Percentiles rank a stretch among this genome's conserved stretches.
phyloP scores from a whole-genome alignment of 768 basidiomycete genomes.

The Hericium coralloides region DNA sequence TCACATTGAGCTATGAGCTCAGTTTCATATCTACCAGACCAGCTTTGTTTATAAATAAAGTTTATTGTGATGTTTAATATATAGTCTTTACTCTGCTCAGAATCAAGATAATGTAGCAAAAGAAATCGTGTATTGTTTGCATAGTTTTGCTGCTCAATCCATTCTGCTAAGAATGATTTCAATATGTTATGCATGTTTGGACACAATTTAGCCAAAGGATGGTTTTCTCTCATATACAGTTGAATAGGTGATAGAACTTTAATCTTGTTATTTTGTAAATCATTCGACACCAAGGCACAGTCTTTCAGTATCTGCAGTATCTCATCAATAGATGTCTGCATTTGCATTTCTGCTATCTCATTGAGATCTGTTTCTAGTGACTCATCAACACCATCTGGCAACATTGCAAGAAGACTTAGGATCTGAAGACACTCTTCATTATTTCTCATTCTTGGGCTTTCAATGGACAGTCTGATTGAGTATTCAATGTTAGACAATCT shows the following conservation, averaged over 20 bases:
- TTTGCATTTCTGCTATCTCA: not conserved
- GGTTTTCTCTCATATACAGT: not conserved
- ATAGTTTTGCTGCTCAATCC: not conserved
- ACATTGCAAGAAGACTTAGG: not conserved
- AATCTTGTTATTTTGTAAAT: not conserved
- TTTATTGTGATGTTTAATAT: not conserved
- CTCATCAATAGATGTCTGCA: not conserved
- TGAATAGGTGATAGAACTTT: not conserved
- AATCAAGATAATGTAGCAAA: not conserved
- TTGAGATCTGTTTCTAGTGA: not conserved
- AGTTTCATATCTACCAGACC: not conserved
- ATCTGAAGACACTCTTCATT: not conserved
- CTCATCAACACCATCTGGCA: not conserved
- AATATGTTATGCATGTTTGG: not conserved
- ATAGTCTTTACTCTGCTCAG: not conserved
- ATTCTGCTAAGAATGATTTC: not conserved
- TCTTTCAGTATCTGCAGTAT: not conserved
- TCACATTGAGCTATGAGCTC: not conserved
- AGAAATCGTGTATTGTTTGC: not conserved
- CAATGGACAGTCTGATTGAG: not conserved
- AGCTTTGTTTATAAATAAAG: not conserved
- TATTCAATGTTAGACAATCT: not conserved
- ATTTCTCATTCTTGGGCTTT: not conserved
- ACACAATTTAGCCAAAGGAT: not conserved
- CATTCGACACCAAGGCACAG: not conserved